Base-by-base conservation (phyloP, 441 rosid genomes). In the Gossypium lobatum region DNA sequence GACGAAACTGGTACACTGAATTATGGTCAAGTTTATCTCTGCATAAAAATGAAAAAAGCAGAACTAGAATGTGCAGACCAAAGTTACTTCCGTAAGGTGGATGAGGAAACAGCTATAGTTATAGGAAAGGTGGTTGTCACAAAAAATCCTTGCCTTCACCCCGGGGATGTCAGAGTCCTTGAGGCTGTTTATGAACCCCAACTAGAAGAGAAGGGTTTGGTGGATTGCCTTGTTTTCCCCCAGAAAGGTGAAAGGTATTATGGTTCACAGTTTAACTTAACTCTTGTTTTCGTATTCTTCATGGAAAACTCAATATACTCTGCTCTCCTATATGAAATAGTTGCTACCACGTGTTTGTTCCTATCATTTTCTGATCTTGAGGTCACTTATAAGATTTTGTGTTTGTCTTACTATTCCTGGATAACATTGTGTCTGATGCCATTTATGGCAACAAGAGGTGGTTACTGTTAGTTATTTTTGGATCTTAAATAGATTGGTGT, bases 131-230 rank as follows among this genome's bases (percentile, higher is more conserved):
- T 93, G 61, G 86, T 90, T 13, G 97, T 95, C 77, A 95, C 99
- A 13, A 95, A 89, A 78, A 95, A 91, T 77, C 99, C 99, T 23
- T 95, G 98, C 74, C 97, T 95, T 80, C 97, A 95, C 76, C 99
- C 98, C 0, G 97, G 99, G 73, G 99, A 95, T 76, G 48, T 95
- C 54, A 85, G 98, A 89, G 93, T 91, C 79, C 95, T 95, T 58
- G 84, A 90, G 0, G 98, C 98, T 62, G 88, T 95, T 20, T 90
- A 83, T 81, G 78, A 83, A 4, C 77, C 79, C 74, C 88, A 74
- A 71, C 80, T 95, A n/a, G 91, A 89, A 84, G 86, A 84, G 80
- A 88, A 82, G 74, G 92, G 87, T 68, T 78, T 81, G 79, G 83
- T 89, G 0, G 92, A 95, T 77, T 95, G 99, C 82, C 70, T 91